Evolutionary conservation across 495 filamentous ascomycete genomes (phyloP).

Genomic region (Chaetomidium leptoderma): DNA sequence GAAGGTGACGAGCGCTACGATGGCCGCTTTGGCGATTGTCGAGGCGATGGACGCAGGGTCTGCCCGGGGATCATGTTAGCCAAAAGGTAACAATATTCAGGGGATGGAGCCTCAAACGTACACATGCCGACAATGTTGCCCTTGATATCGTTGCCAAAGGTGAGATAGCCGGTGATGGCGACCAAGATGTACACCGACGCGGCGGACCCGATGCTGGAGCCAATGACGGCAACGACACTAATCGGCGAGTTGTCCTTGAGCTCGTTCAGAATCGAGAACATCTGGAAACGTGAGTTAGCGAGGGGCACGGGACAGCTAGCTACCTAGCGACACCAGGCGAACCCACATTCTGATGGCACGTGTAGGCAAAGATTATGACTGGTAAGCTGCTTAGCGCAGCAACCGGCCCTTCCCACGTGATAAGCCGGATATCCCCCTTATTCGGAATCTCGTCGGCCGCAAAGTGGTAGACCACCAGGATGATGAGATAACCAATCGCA

Average conservation of each 20-base stretch:
- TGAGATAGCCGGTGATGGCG: conserved; percentile 90
- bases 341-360: conserved; percentile 92
- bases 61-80: no score
- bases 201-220: conserved; percentile 76
- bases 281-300: conserved; percentile 53
- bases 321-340: neutral
- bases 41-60: conserved; percentile 73
- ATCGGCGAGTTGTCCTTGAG: conserved; percentile 75
- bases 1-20: conserved; percentile 95
- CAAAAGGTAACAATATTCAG: no score
- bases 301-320: neutral
- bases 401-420: conserved; percentile 74
- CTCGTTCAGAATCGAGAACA: conserved; percentile 98
- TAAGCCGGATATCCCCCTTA: conserved; percentile 64
- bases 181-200: conserved; percentile 81
- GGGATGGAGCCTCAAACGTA: conserved; percentile 35
- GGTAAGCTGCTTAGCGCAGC: conserved; percentile 80
- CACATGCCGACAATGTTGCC: conserved; percentile 95
- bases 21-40: conserved; percentile 89
- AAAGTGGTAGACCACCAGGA: conserved; percentile 89
- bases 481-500: conserved; percentile 88
- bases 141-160: conserved; percentile 78
- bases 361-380: conserved; percentile 96
- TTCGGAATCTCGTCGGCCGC: conserved; percentile 70
- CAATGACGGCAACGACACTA: conserved; percentile 74